These are phyloP conservation scores for Breynia disticha DNA, from an alignment of 441 rosid species.

Conservation along the genomic window DNA sequence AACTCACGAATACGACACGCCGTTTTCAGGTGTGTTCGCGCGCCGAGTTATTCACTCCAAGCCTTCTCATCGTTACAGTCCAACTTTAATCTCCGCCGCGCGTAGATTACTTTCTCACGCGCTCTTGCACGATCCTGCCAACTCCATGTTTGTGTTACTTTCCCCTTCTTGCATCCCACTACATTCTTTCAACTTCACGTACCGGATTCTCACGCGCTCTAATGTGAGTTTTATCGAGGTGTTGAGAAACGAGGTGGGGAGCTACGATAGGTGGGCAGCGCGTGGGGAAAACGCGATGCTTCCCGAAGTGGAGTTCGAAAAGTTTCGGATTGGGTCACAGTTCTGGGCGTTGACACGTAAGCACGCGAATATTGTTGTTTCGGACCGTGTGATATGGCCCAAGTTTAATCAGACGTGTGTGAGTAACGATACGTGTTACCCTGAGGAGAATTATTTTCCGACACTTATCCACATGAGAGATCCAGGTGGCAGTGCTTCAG, in stretches of 20 bases:
- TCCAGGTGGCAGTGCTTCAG: slow-evolving; percentile 42
- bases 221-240: slow-evolving; percentile 59
- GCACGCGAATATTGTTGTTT: slow-evolving; percentile 53
- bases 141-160: slow-evolving; percentile 54
- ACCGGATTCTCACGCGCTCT: slow-evolving; percentile 29
- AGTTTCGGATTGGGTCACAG: slow-evolving; percentile 79
- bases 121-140: slow-evolving; percentile 43
- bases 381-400: slow-evolving; percentile 43
- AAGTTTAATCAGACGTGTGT: slow-evolving; percentile 51
- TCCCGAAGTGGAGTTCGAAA: slow-evolving; percentile 54
- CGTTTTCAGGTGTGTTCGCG: slow-evolving; percentile 45
- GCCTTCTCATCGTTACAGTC: slow-evolving; percentile 38
- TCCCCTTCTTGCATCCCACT: slow-evolving; percentile 67
- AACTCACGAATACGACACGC: slow-evolving; percentile 23
- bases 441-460: slow-evolving; percentile 63
- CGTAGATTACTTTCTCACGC: slow-evolving; percentile 58
- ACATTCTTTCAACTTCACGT: slow-evolving; percentile 47
- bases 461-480: slow-evolving; percentile 62
- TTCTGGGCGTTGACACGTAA: slow-evolving; percentile 62
- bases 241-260: slow-evolving; percentile 38
- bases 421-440: slow-evolving; percentile 42
- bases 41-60: slow-evolving; percentile 45
- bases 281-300: slow-evolving; percentile 59
- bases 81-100: slow-evolving; percentile 58
- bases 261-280: slow-evolving; percentile 62